Percentiles rank a stretch among this genome's conserved stretches.
phyloP scores from a whole-genome alignment of 1,284 basidiomycete species.

The Marasmius tenuissimus region DNA sequence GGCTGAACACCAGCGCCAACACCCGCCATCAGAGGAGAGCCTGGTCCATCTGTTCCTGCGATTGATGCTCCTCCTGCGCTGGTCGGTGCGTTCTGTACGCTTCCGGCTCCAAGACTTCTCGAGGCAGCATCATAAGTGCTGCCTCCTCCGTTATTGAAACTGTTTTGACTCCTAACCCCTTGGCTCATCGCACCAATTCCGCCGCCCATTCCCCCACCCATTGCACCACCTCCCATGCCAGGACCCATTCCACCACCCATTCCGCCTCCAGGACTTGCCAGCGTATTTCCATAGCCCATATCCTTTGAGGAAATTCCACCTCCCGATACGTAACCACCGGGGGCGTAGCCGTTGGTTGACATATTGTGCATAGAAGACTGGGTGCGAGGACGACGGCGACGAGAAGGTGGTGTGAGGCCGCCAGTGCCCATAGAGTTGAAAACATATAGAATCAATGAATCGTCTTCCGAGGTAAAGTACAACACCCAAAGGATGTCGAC shows the following conservation, averaged over 20 bases:
- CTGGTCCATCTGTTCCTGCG: constrained; percentile 45
- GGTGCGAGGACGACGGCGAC: constrained; percentile 62
- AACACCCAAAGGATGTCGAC: constrained; percentile 94
- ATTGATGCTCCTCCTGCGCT: constrained; percentile 41
- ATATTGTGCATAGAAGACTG: constrained; percentile 64
- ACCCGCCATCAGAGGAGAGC: constrained; percentile 67
- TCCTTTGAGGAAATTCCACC: constrained; percentile 67
- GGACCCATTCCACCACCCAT: constrained; percentile 14
- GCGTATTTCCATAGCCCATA: constrained; percentile 55
- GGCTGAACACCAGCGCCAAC: constrained; percentile 50
- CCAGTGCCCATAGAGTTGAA: constrained; percentile 88
- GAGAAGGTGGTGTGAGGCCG: constrained; percentile 78
- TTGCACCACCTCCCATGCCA: constrained; percentile 27
- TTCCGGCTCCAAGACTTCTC: constrained; percentile 44
- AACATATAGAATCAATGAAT: constrained; percentile 78
- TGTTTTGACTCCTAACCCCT: constrained; percentile 60
- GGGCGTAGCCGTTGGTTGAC: constrained; percentile 58
- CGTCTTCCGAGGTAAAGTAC: constrained; percentile 95
- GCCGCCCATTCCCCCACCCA: constrained; percentile 13
- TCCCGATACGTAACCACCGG: constrained; percentile 54
- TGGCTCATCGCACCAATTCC: constrained; percentile 37
- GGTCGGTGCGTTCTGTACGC: constrained; percentile 41
- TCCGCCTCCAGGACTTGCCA: constrained; percentile 38
- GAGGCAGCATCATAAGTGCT: constrained; percentile 49
- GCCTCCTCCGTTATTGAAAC: constrained; percentile 46